These are phyloP conservation scores for Solanum neorickii DNA, from an alignment of 257 asterid genomes.

Conservation along the genomic window DNA sequence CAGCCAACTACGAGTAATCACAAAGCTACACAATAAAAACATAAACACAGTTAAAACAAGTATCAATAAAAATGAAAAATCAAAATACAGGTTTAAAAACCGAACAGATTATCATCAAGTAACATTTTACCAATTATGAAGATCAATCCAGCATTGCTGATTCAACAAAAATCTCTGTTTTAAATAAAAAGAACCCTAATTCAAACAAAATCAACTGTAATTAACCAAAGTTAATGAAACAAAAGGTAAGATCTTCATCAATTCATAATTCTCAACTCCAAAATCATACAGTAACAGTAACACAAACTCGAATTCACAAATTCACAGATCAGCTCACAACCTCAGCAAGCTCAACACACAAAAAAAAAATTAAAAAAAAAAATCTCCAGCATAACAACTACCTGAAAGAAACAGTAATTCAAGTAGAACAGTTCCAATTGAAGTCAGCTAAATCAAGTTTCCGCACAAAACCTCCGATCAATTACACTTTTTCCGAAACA, in stretches of 20 bases:
- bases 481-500: background rate
- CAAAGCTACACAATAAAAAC: slow-evolving; percentile 14
- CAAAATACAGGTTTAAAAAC: background rate
- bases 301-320: background rate
- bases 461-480: slow-evolving; percentile 7
- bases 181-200: slow-evolving; percentile 21
- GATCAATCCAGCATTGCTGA: slow-evolving; percentile 52
- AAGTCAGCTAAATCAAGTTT: background rate
- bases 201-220: slow-evolving; percentile 10
- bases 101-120: background rate
- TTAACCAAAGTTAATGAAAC: slow-evolving; percentile 1
- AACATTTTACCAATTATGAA: slow-evolving; percentile 24
- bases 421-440: background rate
- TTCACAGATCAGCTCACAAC: slow-evolving; percentile 1
- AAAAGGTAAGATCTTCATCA: slow-evolving; percentile 4
- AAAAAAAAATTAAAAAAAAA: background rate
- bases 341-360: background rate
- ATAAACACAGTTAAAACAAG: background rate
- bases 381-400: background rate
- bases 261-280: background rate
- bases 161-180: slow-evolving; percentile 35
- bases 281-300: background rate
- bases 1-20: background rate
- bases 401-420: background rate
- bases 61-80: background rate